Percentiles rank a stretch among this genome's conserved stretches.
Evolutionary conservation across 1,284 basidiomycete genomes (phyloP).

Genomic region (Entoloma clypeatum): DNA sequence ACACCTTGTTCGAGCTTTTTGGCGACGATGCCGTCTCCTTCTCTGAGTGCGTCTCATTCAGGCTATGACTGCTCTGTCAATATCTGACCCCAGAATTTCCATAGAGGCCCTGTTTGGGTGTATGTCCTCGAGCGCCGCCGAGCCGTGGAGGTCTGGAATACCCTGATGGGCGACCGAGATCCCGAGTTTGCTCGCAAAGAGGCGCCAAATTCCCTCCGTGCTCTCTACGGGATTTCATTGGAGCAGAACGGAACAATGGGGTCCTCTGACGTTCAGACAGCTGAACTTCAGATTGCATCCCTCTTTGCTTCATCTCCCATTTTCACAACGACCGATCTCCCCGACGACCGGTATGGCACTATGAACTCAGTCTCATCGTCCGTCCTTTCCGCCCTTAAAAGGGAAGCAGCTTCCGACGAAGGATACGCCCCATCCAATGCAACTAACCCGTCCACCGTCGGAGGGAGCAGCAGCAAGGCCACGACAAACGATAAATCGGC

Average conservation of each 20-base stretch:
- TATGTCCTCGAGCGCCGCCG: conserved; percentile 77
- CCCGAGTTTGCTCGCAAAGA: conserved; percentile 50
- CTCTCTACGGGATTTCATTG: conserved; percentile 53
- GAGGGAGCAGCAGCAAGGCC: conserved; percentile 29
- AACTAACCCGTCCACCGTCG: conserved; percentile 39
- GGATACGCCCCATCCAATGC: conserved; percentile 41
- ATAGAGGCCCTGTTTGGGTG: conserved; percentile 79
- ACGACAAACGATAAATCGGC: conserved; percentile 41
- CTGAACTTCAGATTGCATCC: conserved; percentile 71
- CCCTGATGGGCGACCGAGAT: conserved; percentile 66
- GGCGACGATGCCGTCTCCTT: conserved; percentile 70
- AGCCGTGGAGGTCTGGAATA: conserved; percentile 71
- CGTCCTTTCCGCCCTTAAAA: conserved; percentile 41
- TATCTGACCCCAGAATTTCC: conserved; percentile 10
- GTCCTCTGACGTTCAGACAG: conserved; percentile 55
- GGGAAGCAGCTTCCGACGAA: conserved; percentile 35
- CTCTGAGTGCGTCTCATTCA: conserved; percentile 55
- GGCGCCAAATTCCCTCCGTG: conserved; percentile 63
- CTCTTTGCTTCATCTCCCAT: conserved; percentile 77
- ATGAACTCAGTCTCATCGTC: conserved; percentile 45
- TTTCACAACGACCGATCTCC: conserved; percentile 65
- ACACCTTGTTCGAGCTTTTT: conserved; percentile 70
- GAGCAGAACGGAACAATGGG: conserved; percentile 68
- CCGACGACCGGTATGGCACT: conserved; percentile 39
- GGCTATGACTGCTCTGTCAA: conserved; percentile 10